Evolutionary conservation across 371 early-diverging fungal genomes (phyloP).

Genomic region (Actinomortierella wolfii): DNA sequence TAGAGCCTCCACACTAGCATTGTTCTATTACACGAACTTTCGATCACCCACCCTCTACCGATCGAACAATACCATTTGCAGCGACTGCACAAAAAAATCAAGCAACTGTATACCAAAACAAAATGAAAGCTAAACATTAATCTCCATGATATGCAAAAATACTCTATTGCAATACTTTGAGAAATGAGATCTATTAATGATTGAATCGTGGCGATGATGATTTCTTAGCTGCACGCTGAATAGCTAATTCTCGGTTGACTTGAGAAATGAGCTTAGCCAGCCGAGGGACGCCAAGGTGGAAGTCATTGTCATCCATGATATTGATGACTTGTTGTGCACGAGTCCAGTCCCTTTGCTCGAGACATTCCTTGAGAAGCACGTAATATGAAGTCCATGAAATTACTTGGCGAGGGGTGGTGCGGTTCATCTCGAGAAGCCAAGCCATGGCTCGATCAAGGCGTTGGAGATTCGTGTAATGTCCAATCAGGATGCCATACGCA

Average conservation of each 20-base stretch:
- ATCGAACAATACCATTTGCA: too few species aligned
- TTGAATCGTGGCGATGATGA: too few species aligned
- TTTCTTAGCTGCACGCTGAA: too few species aligned
- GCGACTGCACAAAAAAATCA: too few species aligned
- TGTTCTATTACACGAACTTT: too few species aligned
- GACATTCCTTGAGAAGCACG: constrained; percentile 17
- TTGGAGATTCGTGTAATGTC: constrained; percentile 21
- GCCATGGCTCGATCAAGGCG: constrained; percentile 25
- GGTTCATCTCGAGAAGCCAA: constrained; percentile 17
- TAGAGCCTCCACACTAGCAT: too few species aligned
- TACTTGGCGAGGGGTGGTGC: not conserved
- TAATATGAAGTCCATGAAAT: constrained; percentile 24
- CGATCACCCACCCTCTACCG: too few species aligned
- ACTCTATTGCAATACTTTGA: too few species aligned
- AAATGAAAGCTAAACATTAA: too few species aligned
- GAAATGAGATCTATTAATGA: too few species aligned
- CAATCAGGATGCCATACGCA: constrained; percentile 33
- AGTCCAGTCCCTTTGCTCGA: constrained; percentile 18
- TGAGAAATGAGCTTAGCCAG: constrained; percentile 15
- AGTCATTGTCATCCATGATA: constrained; percentile 16
- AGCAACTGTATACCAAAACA: too few species aligned
- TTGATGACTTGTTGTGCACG: constrained; percentile 17
- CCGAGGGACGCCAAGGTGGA: constrained; percentile 12
- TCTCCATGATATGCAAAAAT: too few species aligned
- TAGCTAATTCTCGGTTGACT: not conserved